Evolutionary conservation across 108 stramenopile species (phyloP).

Genomic region (Cyclotella kingstonii): DNA sequence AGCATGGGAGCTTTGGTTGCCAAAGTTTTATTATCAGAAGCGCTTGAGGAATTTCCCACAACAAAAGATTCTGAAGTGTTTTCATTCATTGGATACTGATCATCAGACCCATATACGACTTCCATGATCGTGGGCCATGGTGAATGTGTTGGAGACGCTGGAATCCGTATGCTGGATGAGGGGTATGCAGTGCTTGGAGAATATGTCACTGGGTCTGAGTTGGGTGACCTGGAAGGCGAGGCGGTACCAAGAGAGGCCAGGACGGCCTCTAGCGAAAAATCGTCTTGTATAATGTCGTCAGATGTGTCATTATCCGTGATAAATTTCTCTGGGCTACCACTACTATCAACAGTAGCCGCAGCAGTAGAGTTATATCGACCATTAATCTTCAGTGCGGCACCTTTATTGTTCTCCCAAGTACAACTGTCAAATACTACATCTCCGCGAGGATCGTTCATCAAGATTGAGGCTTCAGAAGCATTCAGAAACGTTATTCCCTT

Average conservation of each 20-base stretch:
- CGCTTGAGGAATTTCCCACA: background rate
- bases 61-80: background rate
- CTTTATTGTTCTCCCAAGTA: constrained; percentile 17
- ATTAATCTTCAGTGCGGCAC: constrained; percentile 26
- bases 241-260: background rate
- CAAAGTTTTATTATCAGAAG: background rate
- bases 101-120: background rate
- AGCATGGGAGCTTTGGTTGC: background rate
- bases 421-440: constrained; percentile 26
- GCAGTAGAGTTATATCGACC: constrained; percentile 14
- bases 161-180: constrained; percentile 2
- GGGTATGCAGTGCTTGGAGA: constrained; percentile 6
- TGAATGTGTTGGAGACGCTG: background rate
- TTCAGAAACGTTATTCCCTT: constrained; percentile 25
- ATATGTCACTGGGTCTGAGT: background rate
- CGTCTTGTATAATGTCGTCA: background rate
- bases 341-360: background rate
- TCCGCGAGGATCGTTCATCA: constrained; percentile 44
- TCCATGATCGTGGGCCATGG: background rate
- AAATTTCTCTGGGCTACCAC: background rate
- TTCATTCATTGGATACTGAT: background rate
- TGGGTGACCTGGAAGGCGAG: constrained; percentile 3
- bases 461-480: constrained; percentile 16
- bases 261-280: constrained; percentile 1
- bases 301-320: background rate